Evolutionary conservation across 352 stramenopile species (phyloP).

Genomic region (Globisporangium canariense): DNA sequence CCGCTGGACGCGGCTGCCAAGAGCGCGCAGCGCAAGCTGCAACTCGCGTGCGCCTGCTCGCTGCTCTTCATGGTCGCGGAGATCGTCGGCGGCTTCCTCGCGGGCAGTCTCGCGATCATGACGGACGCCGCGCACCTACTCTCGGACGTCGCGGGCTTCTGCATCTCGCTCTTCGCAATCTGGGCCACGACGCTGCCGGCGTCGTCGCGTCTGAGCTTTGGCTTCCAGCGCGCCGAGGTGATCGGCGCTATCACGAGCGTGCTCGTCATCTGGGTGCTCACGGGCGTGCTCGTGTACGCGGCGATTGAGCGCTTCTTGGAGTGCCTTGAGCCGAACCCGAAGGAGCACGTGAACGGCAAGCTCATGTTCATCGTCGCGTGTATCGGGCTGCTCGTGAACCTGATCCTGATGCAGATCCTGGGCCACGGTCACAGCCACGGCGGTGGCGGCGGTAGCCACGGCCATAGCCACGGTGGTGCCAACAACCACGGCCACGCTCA

Average conservation of each 20-base stretch:
- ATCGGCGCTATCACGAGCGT: slow-evolving; percentile 94
- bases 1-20: slow-evolving; percentile 46
- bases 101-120: slow-evolving; percentile 94
- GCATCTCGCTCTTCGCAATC: slow-evolving; percentile 74
- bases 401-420: slow-evolving; percentile 93
- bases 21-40: slow-evolving; percentile 62
- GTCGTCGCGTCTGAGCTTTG: slow-evolving; percentile 88
- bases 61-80: slow-evolving; percentile 94
- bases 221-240: slow-evolving; percentile 93
- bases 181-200: slow-evolving; percentile 67
- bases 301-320: slow-evolving; percentile 88
- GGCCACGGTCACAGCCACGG: slow-evolving; percentile 76
- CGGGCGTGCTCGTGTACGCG: slow-evolving; percentile 91
- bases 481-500: slow-evolving; percentile 26
- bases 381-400: slow-evolving; percentile 96
- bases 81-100: slow-evolving; percentile 91
- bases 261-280: slow-evolving; percentile 92
- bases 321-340: slow-evolving; percentile 65
- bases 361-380: slow-evolving; percentile 96
- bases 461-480: slow-evolving; percentile 25
- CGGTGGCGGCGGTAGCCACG: slow-evolving; percentile 34
- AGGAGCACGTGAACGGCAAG: slow-evolving; percentile 91
- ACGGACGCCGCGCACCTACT: slow-evolving; percentile 79
- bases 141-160: slow-evolving; percentile 70
- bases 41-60: slow-evolving; percentile 72